Base-by-base conservation (phyloP, 768 basidiomycete species). In the Amanita thiersii region DNA sequence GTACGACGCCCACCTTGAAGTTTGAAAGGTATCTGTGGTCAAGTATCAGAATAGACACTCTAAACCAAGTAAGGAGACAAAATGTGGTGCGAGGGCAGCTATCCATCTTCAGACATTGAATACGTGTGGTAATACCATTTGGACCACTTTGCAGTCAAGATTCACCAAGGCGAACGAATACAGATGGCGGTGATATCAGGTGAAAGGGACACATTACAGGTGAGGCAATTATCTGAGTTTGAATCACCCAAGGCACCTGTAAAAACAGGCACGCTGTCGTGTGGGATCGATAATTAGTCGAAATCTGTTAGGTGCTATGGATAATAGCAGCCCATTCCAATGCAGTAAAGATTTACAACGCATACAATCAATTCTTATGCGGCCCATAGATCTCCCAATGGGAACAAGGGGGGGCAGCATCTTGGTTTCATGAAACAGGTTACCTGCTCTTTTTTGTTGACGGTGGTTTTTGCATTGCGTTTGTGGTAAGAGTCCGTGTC, bases 1-100 rank as follows among this genome's bases (percentile, higher is more conserved):
- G 59, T 60, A 65, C 17, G 42, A 57, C 19, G 69, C 67, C 26
- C 66, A 60, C 47, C 71, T 73, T 61, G n/a, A n/a, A n/a, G n/a
- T 68, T 82, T 37, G 69, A 61, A 56, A 69, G 58, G 47, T 79
- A 85, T 15, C 77, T 53, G 50, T 81, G 85, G 46, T 75, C 81
- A 38, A 87, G 70, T 12, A 37, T 50, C 5, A 59, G 51, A 0
- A 86, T 71, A 25, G 68, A 66, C 8, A 63, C 55, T 42, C 77
- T 68, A 37, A 86, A 65, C 80, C 82, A 86, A 1, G 72, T 72
- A 11, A 83, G 49, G 56, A 72, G 64, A 3, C 66, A 65, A 0
- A 66, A 56, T 29, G 82, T 79, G n/a, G 86, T 62, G 9, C 59
- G 54, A 1, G 65, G 66, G 55, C 84, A 87, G 12, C 65, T 66